Evolutionary conservation across 345 rosid genomes (phyloP), one percentile per base, ranked within the genome.

Genomic region (Populus tremula): DNA sequence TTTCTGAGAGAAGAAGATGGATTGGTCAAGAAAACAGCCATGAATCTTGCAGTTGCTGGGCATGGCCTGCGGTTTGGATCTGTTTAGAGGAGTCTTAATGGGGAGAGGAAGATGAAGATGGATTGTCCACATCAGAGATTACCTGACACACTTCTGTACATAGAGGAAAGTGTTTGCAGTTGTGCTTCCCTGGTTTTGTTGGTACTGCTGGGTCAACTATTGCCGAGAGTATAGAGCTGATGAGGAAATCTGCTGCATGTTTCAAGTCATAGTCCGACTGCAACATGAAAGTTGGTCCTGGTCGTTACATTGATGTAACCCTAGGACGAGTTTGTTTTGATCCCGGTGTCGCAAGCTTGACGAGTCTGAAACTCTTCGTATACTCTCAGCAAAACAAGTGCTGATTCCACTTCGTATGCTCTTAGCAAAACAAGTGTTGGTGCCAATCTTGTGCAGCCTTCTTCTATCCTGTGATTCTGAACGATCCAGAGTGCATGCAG

Each of bases 201-300:
- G 97, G 97, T 74, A 94, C 99, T 54, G 86, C 92, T 18, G 99
- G 97, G 63, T 94, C 97, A 21, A 94, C 99, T 9, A 91, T 96
- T 81, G 98, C 95, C 2, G 95, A 89, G 45, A 92, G 87, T 82
- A 81, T 93, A 80, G 95, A 87, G 85, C 80, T 81, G 80, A 88
- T 90, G 93, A 88, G 97, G 85, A 96, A 90, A 80, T 83, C 39
- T 25, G 80, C 82, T 70, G 84, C 78, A 45, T 92, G 97, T 78
- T 79, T 84, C 0, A 69, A 33, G 65, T 54, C 54, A 2, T 71
- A 76, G 50, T 29, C 74, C 25, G 67, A 69, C 65, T 67, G 53
- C 69, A 68, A 78, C 27, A 31, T 79, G 74, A 71, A 8, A 41
- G 53, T 67, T 54, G 69, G 67, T 18, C 59, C 10, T n/a, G 33